phyloP scores from a whole-genome alignment of 148 eudicot species.

The Camellia granthamiana region DNA sequence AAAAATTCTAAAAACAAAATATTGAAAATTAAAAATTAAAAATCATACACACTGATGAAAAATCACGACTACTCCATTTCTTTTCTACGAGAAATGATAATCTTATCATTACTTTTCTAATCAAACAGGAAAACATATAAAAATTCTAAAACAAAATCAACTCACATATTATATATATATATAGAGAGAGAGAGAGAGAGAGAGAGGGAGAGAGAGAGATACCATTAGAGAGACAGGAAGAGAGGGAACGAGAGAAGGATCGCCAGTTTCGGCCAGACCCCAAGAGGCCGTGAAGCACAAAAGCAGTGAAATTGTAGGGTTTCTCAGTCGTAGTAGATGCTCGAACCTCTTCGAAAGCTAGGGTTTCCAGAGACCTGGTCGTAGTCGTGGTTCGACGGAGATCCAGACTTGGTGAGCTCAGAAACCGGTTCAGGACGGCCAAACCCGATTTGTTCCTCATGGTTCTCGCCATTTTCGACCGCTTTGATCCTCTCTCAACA shows the following conservation, averaged over 20 bases:
- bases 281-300: slow-evolving; percentile 79
- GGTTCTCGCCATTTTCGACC: slow-evolving; percentile 38
- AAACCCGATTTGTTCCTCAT: slow-evolving; percentile 36
- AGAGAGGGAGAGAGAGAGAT: neutral
- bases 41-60: too few relatives aligned
- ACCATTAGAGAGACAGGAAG: slow-evolving; percentile 53
- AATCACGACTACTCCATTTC: too few relatives aligned
- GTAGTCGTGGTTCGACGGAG: slow-evolving; percentile 21
- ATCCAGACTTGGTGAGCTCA: slow-evolving; percentile 17
- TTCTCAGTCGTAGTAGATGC: slow-evolving; percentile 32
- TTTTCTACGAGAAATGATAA: too few relatives aligned
- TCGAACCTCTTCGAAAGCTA: slow-evolving; percentile 79
- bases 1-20: too few relatives aligned
- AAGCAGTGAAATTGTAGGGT: slow-evolving; percentile 51
- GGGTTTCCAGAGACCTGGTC: slow-evolving; percentile 52
- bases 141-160: too few relatives aligned
- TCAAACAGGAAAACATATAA: too few relatives aligned
- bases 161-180: neutral
- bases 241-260: slow-evolving; percentile 70
- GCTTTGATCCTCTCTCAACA: too few relatives aligned
- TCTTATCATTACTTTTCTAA: too few relatives aligned
- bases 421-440: slow-evolving; percentile 21
- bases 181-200: neutral
- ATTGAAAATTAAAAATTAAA: too few relatives aligned
- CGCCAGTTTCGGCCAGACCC: slow-evolving; percentile 96